Evolutionary conservation across 2,329 filamentous ascomycete genomes (phyloP).

Genomic region (Orbilia quercus): DNA sequence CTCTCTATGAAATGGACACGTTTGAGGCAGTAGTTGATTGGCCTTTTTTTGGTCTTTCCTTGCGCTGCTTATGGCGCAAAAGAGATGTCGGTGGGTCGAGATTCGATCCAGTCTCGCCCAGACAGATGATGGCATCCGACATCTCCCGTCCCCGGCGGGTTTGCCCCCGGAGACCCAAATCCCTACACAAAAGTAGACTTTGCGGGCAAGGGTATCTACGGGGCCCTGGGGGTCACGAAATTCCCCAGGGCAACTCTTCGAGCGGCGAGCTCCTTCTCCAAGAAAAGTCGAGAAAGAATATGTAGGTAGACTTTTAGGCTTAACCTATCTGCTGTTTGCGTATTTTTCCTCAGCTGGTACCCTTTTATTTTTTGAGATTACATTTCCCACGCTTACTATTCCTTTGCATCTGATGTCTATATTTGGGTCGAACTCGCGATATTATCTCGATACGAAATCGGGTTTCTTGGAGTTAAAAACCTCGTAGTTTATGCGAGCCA

Average conservation of each 20-base stretch:
- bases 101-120: neutral
- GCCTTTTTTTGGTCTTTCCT: neutral
- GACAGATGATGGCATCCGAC: slow-evolving; percentile 24
- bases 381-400: neutral
- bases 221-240: too few species aligned
- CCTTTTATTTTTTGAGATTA: neutral
- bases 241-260: too few species aligned
- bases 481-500: slow-evolving; percentile 4
- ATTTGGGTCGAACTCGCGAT: slow-evolving; percentile 19
- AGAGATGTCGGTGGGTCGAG: slow-evolving; percentile 6
- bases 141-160: slow-evolving; percentile 33
- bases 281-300: too few species aligned
- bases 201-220: too few species aligned
- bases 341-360: too few species aligned
- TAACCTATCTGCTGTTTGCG: too few species aligned
- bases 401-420: slow-evolving; percentile 8
- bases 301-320: too few species aligned
- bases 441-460: too few species aligned
- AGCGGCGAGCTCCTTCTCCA: too few species aligned
- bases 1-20: slow-evolving; percentile 5
- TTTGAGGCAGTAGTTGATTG: slow-evolving; percentile 9
- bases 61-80: slow-evolving; percentile 16
- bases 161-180: slow-evolving; percentile 2
- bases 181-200: neutral
- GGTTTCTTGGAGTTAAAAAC: slow-evolving; percentile 27